Percentiles rank a stretch among this genome's conserved stretches.
These are phyloP conservation scores for Cucurbita pepo DNA, from an alignment of 306 rosid genomes.

Conservation along the genomic window DNA sequence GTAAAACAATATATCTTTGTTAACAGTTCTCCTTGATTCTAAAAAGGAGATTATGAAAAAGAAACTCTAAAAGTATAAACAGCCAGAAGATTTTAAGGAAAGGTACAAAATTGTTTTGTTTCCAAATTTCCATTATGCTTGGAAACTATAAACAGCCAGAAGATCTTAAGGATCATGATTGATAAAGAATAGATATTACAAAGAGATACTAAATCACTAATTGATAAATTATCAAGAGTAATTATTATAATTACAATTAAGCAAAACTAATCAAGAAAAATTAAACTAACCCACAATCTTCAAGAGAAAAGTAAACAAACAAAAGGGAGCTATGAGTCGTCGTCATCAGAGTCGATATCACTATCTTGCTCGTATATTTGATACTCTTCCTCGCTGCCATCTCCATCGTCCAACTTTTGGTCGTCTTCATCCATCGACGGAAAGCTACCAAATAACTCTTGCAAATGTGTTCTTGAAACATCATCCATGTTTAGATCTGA, in stretches of 20 bases:
- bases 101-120: too few species aligned
- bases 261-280: neutral
- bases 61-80: too few species aligned
- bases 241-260: neutral
- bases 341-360: conserved; percentile 29
- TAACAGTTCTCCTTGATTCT: too few species aligned
- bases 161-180: too few species aligned
- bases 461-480: conserved; percentile 60
- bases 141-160: too few species aligned
- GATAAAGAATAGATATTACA: neutral
- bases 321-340: neutral
- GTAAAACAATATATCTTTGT: too few species aligned
- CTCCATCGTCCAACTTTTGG: conserved; percentile 12
- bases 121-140: too few species aligned
- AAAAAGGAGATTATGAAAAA: too few species aligned
- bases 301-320: neutral
- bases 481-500: conserved; percentile 47
- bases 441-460: conserved; percentile 75
- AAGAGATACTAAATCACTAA: neutral
- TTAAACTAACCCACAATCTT: neutral
- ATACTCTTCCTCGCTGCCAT: conserved; percentile 48
- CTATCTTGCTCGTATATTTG: conserved; percentile 50
- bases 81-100: too few species aligned
- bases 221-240: too few species aligned
- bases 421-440: conserved; percentile 25